Evolutionary conservation across 495 filamentous ascomycete species (phyloP), one percentile per base, ranked within the genome.

Genomic region (Penicillium psychrofluorescens): DNA sequence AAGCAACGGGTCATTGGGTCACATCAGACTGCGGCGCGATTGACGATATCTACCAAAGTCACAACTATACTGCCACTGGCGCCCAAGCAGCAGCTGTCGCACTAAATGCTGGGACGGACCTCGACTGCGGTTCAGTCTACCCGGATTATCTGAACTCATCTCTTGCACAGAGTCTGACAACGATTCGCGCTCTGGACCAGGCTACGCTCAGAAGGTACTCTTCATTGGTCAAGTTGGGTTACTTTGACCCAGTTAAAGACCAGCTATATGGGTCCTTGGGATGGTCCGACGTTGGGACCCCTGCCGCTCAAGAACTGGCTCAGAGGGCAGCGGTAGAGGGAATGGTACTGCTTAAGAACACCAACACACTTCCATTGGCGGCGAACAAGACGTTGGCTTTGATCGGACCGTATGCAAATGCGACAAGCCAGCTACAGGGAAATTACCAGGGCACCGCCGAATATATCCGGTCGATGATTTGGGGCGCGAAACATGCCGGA

Each of bases 271-370:
- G 79, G 6, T 51, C 70, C 33, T 54, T 82, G 6, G 56, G 54
- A 12, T 82, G 72, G 67, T 58, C 62, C 7, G 67, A 78, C 40
- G 79, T 85, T 31, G 56, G 68, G 1, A 66, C 63, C 0, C 67
- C 72, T 2, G 58, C 73, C 32, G 68, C 76, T 0, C 68, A 76
- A 59, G 62, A 74, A 11, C 68, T 85, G n/a, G 73, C 81, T 0
- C 68, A 78, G 35, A 64, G 72, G 46, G 80, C 80, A 0, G 80
- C 80, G 0, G 72, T 74, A 4, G 72, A 79, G 48, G 75, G 81
- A 0, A 74, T 79, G 13, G 72, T 76, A 7, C 61, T 85, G 4
- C 64, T 83, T 7, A 82, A 84, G 66, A 85, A 85, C 44, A 74
- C 79, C 27, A 76, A 67, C 22, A 62, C 22, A 4, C 22, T 22